Evolutionary conservation across 2,329 filamentous ascomycete genomes (phyloP).

Genomic region (Ceratocystis ficicola): DNA sequence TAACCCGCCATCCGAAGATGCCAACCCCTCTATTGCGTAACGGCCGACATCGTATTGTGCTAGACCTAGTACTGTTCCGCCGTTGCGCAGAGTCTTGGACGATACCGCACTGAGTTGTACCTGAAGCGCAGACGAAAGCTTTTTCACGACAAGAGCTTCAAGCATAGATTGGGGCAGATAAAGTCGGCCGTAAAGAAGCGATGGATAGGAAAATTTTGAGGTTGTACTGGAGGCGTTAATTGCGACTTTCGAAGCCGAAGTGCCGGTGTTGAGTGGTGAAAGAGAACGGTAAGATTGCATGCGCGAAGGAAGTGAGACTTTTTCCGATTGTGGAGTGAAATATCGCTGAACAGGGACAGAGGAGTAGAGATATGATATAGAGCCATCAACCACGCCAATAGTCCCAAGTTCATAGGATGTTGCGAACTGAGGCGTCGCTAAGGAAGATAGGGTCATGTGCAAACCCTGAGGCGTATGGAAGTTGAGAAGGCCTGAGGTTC

Average conservation of each 20-base stretch:
- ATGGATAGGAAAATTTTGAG: conserved; percentile 32
- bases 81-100: conserved; percentile 56
- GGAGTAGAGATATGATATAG: conserved; percentile 92
- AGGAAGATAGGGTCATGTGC: conserved; percentile 75
- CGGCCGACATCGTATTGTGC: conserved; percentile 74
- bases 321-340: conserved; percentile 55
- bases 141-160: conserved; percentile 71
- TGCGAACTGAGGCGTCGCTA: conserved; percentile 85
- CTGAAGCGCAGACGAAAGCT: conserved; percentile 65
- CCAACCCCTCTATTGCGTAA: conserved; percentile 80
- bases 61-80: conserved; percentile 61
- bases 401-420: conserved; percentile 87
- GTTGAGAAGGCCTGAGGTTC: conserved; percentile 59
- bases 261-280: conserved; percentile 30
- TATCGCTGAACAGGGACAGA: conserved; percentile 61
- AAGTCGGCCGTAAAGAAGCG: conserved; percentile 62
- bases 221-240: conserved; percentile 25
- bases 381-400: conserved; percentile 84
- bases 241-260: conserved; percentile 22
- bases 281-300: conserved; percentile 75
- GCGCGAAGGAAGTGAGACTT: conserved; percentile 63
- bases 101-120: conserved; percentile 71
- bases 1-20: conserved; percentile 82
- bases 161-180: conserved; percentile 76
- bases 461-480: conserved; percentile 78